A percentile compares a stretch with the other conserved stretches of the same genome.
Conservation (phyloP, 176 grass and related monocot genomes). For the Carex kokanica region DNA sequence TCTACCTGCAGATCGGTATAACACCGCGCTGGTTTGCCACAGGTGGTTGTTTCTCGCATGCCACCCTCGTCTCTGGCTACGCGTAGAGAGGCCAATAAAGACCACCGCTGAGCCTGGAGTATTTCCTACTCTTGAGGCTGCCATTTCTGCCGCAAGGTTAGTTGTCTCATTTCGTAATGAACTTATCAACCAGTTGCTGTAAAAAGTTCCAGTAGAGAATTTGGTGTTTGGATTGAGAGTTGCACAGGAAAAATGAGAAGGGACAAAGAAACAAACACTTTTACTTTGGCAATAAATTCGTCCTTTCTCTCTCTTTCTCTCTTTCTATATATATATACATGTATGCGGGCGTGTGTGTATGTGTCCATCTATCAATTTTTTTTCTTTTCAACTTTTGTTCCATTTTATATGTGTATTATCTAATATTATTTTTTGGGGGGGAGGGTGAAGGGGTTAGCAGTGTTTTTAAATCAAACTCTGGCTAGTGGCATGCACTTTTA, state of each 20-base stretch:
- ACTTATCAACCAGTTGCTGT: not conserved
- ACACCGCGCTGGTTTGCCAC: conserved; percentile 98
- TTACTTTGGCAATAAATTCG: not conserved
- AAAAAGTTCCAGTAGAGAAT: not conserved
- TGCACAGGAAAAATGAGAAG: not conserved
- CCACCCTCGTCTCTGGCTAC: conserved; percentile 83
- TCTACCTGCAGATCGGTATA: conserved; percentile 98
- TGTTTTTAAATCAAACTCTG: not conserved
- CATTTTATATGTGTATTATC: not conserved
- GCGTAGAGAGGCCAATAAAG: conserved; percentile 80
- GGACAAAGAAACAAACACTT: not conserved
- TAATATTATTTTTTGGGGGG: not conserved
- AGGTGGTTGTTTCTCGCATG: conserved; percentile 90
- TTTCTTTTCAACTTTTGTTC: not conserved
- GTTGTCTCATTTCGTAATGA: not conserved
- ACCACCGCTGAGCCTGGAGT: conserved; percentile 62
- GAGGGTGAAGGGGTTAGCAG: not conserved
- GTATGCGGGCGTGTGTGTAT: no score
- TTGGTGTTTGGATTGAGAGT: not conserved
- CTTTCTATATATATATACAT: no score
- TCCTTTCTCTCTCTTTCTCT: not conserved
- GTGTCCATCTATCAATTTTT: not conserved
- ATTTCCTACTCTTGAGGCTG: conserved; percentile 66
- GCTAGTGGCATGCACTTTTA: not conserved
- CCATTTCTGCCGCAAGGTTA: conserved; percentile 90